Conservation (phyloP, 1,284 basidiomycete species). For the Papiliotrema laurentii region DNA sequence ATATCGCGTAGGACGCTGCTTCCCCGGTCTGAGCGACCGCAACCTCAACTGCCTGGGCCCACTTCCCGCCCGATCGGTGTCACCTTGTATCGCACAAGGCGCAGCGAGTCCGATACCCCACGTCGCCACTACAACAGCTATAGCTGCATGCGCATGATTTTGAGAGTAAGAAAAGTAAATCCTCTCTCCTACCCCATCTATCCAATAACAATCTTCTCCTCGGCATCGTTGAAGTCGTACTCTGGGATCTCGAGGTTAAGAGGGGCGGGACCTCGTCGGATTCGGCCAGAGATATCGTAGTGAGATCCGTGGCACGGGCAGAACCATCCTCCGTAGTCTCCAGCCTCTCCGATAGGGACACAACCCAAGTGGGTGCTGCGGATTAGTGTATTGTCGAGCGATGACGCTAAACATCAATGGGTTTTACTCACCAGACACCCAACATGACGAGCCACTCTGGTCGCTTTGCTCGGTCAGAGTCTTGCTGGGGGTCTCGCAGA, state of each 20-base stretch:
- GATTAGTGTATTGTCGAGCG: conserved; percentile 56
- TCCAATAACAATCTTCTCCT: conserved; percentile 87
- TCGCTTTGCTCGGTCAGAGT: conserved; percentile 83
- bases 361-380: conserved; percentile 95
- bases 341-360: conserved; percentile 93
- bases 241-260: conserved; percentile 90
- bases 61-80: too few species aligned
- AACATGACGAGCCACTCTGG: conserved; percentile 73
- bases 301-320: conserved; percentile 98
- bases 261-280: conserved; percentile 90
- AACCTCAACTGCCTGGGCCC: too few species aligned
- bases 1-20: too few species aligned
- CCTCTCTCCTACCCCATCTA: conserved; percentile 49
- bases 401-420: conserved; percentile 68
- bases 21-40: too few species aligned
- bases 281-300: conserved; percentile 78
- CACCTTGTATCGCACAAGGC: too few species aligned
- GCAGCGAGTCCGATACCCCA: too few species aligned
- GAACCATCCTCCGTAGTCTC: conserved; percentile 99
- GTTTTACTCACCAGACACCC: conserved; percentile 2
- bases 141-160: conserved; percentile 7
- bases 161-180: background rate
- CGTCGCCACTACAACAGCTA: too few species aligned
- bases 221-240: conserved; percentile 81
- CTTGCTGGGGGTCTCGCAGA: conserved; percentile 88